Base-by-base conservation (phyloP, 352 stramenopile genomes). In the Phytopythium boreale region DNA sequence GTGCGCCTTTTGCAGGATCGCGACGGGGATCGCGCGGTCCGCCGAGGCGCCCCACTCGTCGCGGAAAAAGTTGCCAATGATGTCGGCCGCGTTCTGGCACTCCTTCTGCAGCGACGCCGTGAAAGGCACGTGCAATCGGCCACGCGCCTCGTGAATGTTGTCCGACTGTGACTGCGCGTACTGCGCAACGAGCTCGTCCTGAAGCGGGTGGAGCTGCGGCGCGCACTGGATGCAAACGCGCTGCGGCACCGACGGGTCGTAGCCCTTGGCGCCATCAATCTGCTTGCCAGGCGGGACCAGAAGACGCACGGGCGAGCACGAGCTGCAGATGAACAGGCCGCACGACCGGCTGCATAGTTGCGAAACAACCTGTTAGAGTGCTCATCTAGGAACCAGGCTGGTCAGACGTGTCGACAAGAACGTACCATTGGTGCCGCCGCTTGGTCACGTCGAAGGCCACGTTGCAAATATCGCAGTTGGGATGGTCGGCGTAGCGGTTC, bases 61-160 rank as follows among this genome's bases (percentile, higher is more conserved):
- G 17, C 77, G 69, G 64, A 87, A 87, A 29, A 88, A 88, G 57
- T 88, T 88, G 52, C 75, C 75, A 53, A 88, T 77, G 56, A 87
- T 87, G 66, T 88, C 77, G 1, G 77, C 79, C 17, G 79, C 79
- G 24, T 84, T 84, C 49, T 65, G 68, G 47, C 79, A 88, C 39
- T 88, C 79, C 46, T 87, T 88, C 52, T 76, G 69, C 19, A 88
- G 58, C 1, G 69, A 80, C 27, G 15, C 75, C 9, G 73, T 77
- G 60, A 76, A 88, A 5, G 79, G 79, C 9, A 76, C 64, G 56
- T 85, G 74, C 11, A 85, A 62, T 0, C 70, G 66, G 8, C 74
- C 68, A 0, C 67, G 59, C 10, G 75, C 65, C 31, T 84, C 62
- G 41, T 84, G 79, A 14, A 71, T 24, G 36, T 82, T 84, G 14